These are phyloP conservation scores for Davidsoniella eucalypti DNA, from an alignment of 2,329 filamentous ascomycete genomes.

Conservation along the genomic window DNA sequence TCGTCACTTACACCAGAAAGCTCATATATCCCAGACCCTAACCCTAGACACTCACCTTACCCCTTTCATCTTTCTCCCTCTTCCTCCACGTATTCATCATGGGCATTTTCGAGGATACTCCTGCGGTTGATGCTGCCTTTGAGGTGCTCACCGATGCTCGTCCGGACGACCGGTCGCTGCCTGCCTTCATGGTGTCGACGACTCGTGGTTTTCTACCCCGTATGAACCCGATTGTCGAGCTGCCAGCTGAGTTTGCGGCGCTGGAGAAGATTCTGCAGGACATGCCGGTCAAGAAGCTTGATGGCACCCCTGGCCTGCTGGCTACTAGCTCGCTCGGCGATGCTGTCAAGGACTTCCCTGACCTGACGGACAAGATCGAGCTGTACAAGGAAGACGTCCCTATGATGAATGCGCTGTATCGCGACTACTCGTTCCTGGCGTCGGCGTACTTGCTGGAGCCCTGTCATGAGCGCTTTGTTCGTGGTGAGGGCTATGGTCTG, in stretches of 20 bases:
- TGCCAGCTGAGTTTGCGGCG: slow-evolving; percentile 58
- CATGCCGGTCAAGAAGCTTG: slow-evolving; percentile 62
- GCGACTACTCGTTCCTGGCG: slow-evolving; percentile 82
- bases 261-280: slow-evolving; percentile 56
- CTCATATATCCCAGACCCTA: slow-evolving; percentile 1
- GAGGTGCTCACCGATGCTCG: slow-evolving; percentile 45
- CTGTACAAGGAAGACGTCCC: slow-evolving; percentile 57
- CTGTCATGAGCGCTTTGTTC: slow-evolving; percentile 59
- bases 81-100: slow-evolving; percentile 10
- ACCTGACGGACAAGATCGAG: slow-evolving; percentile 58
- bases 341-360: slow-evolving; percentile 57
- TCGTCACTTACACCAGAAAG: slow-evolving; percentile 10
- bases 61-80: no score
- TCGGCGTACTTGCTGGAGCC: slow-evolving; percentile 85
- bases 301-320: slow-evolving; percentile 62
- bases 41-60: neutral
- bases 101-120: slow-evolving; percentile 7
- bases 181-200: slow-evolving; percentile 66
- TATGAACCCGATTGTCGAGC: slow-evolving; percentile 39
- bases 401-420: slow-evolving; percentile 70
- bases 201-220: slow-evolving; percentile 60
- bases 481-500: slow-evolving; percentile 61
- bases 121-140: slow-evolving; percentile 27
- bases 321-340: slow-evolving; percentile 58
- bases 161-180: slow-evolving; percentile 45